Evolutionary conservation across 768 basidiomycete species (phyloP).

Genomic region (Cyathus striatus): DNA sequence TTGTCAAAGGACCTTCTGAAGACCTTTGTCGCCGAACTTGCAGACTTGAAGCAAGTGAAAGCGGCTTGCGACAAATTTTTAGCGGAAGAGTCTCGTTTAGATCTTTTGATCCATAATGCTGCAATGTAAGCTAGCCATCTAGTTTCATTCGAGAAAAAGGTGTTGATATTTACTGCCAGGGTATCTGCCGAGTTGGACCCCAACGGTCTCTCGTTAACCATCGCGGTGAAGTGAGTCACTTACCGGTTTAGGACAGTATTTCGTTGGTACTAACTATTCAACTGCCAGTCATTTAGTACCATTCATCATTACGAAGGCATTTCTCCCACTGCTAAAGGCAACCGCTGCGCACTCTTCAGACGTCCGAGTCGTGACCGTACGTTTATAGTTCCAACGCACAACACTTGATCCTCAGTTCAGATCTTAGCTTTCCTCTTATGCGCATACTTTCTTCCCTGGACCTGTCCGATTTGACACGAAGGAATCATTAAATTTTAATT

Average conservation of each 20-base stretch:
- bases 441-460: background rate
- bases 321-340: background rate
- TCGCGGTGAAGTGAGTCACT: background rate
- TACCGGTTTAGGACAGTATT: background rate
- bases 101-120: background rate
- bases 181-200: too few species aligned
- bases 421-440: background rate
- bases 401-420: background rate
- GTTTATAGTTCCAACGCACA: background rate
- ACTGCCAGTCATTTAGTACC: background rate
- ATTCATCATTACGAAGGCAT: background rate
- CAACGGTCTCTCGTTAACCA: background rate
- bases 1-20: background rate
- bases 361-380: background rate
- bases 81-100: background rate
- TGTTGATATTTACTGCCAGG: too few species aligned
- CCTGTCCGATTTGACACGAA: background rate
- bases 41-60: background rate
- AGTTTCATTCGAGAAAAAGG: background rate
- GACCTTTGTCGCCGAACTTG: background rate
- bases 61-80: background rate
- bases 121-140: background rate
- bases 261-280: too few species aligned
- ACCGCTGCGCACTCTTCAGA: background rate
- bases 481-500: background rate